phyloP scores from a whole-genome alignment of 306 rosid species.

The Prunus dulcis region DNA sequence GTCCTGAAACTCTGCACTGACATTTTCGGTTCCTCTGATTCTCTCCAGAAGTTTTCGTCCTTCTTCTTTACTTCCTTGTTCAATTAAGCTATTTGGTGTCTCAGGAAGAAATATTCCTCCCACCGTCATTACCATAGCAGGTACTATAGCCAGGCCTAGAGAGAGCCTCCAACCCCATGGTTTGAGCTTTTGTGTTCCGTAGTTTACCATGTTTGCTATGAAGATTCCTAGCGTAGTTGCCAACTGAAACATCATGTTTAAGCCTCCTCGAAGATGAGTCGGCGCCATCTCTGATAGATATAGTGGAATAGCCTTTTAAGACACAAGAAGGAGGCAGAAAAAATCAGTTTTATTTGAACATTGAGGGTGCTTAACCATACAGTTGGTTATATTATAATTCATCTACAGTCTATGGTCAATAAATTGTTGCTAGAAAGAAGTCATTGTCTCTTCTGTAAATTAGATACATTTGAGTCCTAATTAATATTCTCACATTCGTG shows the following conservation, averaged over 20 bases:
- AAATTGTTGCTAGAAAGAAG: neutral
- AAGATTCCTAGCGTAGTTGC: slow-evolving; percentile 90
- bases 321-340: slow-evolving; percentile 14
- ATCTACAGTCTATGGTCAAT: neutral
- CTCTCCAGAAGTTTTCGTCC: slow-evolving; percentile 63
- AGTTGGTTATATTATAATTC: too few relatives aligned
- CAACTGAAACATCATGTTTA: slow-evolving; percentile 94
- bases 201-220: slow-evolving; percentile 86
- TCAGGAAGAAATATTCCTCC: slow-evolving; percentile 86
- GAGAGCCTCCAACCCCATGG: slow-evolving; percentile 98
- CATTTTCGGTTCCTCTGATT: slow-evolving; percentile 68
- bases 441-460: neutral
- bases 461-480: neutral
- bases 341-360: neutral
- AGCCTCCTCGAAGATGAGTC: slow-evolving; percentile 80
- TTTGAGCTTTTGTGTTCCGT: slow-evolving; percentile 66
- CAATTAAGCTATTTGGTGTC: slow-evolving; percentile 90
- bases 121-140: slow-evolving; percentile 69
- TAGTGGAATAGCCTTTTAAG: slow-evolving; percentile 78
- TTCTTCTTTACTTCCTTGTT: slow-evolving; percentile 50
- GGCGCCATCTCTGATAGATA: slow-evolving; percentile 97
- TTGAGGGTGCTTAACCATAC: neutral
- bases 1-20: slow-evolving; percentile 80
- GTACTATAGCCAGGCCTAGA: slow-evolving; percentile 71
- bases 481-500: too few relatives aligned